Evolutionary conservation across 1,284 basidiomycete species (phyloP).

Genomic region (Gymnopus androsaceus): DNA sequence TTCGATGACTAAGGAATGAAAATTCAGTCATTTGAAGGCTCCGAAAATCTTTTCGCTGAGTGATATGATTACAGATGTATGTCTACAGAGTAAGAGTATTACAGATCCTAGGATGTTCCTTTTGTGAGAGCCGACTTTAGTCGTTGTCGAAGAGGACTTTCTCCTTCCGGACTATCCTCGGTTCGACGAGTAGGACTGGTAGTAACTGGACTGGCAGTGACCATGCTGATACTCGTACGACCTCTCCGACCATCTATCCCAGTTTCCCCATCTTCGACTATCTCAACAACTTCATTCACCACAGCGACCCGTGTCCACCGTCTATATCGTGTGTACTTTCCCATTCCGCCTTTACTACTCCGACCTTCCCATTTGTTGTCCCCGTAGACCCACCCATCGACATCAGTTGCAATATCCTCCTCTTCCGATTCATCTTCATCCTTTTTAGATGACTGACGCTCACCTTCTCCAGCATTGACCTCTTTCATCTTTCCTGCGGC

Average conservation of each 20-base stretch:
- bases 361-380: conserved; percentile 95
- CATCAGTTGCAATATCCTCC: conserved; percentile 64
- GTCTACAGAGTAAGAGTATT: not conserved
- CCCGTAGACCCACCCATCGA: conserved; percentile 91
- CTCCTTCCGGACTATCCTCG: conserved; percentile 5
- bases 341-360: conserved; percentile 78
- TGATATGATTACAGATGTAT: not conserved
- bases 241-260: conserved; percentile 24
- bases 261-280: conserved; percentile 43
- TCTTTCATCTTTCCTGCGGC: conserved; percentile 50
- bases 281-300: conserved; percentile 71
- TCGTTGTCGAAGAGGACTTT: conserved; percentile 24
- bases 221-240: conserved; percentile 2
- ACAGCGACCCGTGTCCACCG: conserved; percentile 85
- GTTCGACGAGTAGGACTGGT: conserved; percentile 5
- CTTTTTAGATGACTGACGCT: conserved; percentile 23
- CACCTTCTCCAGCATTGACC: conserved; percentile 32
- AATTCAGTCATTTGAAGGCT: not conserved
- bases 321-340: conserved; percentile 86
- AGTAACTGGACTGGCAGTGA: conserved; percentile 1
- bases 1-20: not conserved
- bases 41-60: not conserved
- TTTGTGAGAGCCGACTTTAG: conserved; percentile 19
- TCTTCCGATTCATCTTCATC: conserved; percentile 29
- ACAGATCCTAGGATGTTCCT: not conserved